Base-by-base conservation (phyloP, 2,329 filamentous ascomycete genomes). In the Rugonectria rugulosa region DNA sequence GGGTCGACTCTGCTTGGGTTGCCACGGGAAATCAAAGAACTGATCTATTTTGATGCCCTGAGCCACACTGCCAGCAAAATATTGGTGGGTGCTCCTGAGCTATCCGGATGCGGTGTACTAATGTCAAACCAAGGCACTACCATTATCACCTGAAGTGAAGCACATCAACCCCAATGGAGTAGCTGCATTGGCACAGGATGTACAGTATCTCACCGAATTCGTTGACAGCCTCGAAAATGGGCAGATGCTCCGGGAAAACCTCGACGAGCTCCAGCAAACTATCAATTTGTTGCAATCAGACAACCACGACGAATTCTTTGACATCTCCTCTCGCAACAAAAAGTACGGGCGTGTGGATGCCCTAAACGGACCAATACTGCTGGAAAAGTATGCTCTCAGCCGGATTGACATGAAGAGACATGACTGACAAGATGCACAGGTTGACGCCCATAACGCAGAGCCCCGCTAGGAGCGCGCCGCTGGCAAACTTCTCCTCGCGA, bases 11-110 rank as follows among this genome's bases (percentile, higher is more conserved):
- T 99, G 5, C 83, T 99, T 2, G 94, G 93, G 1, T 79, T 99
- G n/a, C 95, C 96, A 0, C 88, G 92, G 24, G 91, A 96, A 68
- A 97, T 99, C 74, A 98, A 98, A 72, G 92, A 97, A 72, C 86
- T 97, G 52, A 97, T 99, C 66, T 98, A 99, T 77, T 97, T 97
- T 70, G 95, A 98, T 71, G 95, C 95, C 0, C 83, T 99, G 29
- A 92, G 88, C 51, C 95, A 99, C 73, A 92, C 95, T 2, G 89
- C 91, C 4, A 90, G 90, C 59, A 91, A 90, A 73, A 95, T 97
- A 52, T 75, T 97, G 59, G 89, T 90, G 71, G 64, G 81, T 69
- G 9, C 5, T 14, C 8, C 7, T 15, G 4, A 23, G 15, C 21
- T 19, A 6, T n/a, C 1, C 23, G 12, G 10, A 26, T 29, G 20